Evolutionary conservation across 2,329 filamentous ascomycete species (phyloP), one percentile per base, ranked within the genome.

Genomic region (Venturia oleaginea): DNA sequence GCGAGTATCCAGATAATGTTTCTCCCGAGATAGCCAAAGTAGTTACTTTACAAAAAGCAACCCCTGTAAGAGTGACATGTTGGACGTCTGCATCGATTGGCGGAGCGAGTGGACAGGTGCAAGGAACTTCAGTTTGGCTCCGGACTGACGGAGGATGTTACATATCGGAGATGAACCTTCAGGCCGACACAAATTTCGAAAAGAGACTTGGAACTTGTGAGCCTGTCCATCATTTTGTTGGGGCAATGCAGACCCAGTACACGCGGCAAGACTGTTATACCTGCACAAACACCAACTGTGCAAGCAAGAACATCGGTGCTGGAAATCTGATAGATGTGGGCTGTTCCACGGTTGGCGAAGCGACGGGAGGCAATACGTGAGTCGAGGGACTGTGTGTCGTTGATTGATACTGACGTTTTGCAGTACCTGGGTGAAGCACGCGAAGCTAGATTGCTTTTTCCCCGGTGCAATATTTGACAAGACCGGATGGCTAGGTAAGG

Each of bases 351-450:
- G 22, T 11, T 62, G 61, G 61, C 24, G 42, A 62, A 24, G 27
- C 24, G 24, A 43, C 61, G 30, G 30, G 38, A 7, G 42, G 61
- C 15, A 62, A 55, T 60, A 68, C 15, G 68, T 60, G 34, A 60
- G 59, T 60, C 5, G 15, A 22, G 13, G 17, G 13, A 15, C 2
- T 13, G 17, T 24, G 17, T 22, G n/a, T 19, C 6, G 17, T 37
- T 8, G 15, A n/a, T 10, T 42, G 5, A 15, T 42, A n/a, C 34
- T 60, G 40, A 60, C 37, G 17, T n/a, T 2, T 24, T n/a, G 5
- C 19, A 60, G 59, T 43, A 60, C 59, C 6, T 60, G 59, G 59
- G 15, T 60, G 17, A 40, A 60, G 59, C 32, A 27, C 27, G 34
- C 40, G 5, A 30, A n/a, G 37, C 22, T 24, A 42, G n/a, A 30